phyloP scores from a whole-genome alignment of 2,329 filamentous ascomycete genomes.

The Scorias spongiosa region DNA sequence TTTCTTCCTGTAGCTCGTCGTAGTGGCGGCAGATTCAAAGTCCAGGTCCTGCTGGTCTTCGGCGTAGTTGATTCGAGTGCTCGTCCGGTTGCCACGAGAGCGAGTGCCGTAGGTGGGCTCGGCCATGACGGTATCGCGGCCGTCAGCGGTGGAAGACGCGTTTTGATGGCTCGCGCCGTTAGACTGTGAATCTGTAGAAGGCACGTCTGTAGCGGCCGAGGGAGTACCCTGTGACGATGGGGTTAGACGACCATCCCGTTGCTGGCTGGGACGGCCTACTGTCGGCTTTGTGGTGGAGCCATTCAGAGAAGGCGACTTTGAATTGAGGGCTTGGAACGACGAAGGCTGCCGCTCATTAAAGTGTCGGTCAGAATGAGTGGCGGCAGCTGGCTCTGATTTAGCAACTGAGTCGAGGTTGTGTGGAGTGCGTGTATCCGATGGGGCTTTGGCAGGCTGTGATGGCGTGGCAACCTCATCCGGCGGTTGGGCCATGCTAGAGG shows the following conservation, averaged over 20 bases:
- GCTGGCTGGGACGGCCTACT: not conserved
- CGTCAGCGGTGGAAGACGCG: constrained; percentile 7
- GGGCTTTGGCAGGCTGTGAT: constrained; percentile 2
- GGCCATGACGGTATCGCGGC: constrained; percentile 12
- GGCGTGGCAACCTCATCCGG: constrained; percentile 7
- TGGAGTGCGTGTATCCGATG: not conserved
- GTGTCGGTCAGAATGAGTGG: not conserved
- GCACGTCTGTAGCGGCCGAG: not conserved
- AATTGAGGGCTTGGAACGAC: not conserved
- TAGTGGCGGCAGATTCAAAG: constrained; percentile 43
- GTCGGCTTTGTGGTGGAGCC: not conserved
- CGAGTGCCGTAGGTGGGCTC: constrained; percentile 67
- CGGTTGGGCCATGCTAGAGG: constrained; percentile 8
- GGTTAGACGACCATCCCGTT: not conserved
- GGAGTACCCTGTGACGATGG: not conserved
- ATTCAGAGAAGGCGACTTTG: not conserved
- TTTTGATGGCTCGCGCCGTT: constrained; percentile 4
- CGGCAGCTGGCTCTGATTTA: not conserved
- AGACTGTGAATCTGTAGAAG: constrained; percentile 2
- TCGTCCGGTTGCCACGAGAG: constrained; percentile 73
- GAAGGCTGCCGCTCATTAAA: not conserved
- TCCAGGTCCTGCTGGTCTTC: constrained; percentile 53
- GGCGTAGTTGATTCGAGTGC: constrained; percentile 79
- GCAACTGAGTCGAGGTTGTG: not conserved
- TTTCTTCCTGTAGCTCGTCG: constrained; percentile 21